Evolutionary conservation across 1,284 basidiomycete genomes (phyloP).

Genomic region (Termitomyces sp.): DNA sequence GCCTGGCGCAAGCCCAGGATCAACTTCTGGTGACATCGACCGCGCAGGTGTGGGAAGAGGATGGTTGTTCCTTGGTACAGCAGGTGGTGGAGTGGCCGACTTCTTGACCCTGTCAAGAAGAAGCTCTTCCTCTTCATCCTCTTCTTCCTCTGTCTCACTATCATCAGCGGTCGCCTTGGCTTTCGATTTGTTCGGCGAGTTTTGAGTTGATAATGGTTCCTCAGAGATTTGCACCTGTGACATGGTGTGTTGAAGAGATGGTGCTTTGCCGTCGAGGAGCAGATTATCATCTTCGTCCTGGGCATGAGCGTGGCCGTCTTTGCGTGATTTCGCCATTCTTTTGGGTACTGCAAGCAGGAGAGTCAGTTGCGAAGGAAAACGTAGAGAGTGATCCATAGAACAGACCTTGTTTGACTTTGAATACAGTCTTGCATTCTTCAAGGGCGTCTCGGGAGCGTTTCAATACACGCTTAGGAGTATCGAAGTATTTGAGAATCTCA

Average conservation of each 20-base stretch:
- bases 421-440: slow-evolving; percentile 56
- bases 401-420: slow-evolving; percentile 74
- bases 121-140: slow-evolving; percentile 27
- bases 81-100: slow-evolving; percentile 18
- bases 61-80: slow-evolving; percentile 18
- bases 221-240: slow-evolving; percentile 18
- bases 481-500: slow-evolving; percentile 78
- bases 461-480: slow-evolving; percentile 66
- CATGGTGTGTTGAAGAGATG: slow-evolving; percentile 25
- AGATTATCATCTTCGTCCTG: slow-evolving; percentile 58
- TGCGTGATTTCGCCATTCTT: slow-evolving; percentile 42
- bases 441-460: slow-evolving; percentile 54
- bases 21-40: slow-evolving; percentile 44
- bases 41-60: slow-evolving; percentile 47
- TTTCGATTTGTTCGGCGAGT: slow-evolving; percentile 22
- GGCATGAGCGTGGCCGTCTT: slow-evolving; percentile 57
- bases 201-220: slow-evolving; percentile 1
- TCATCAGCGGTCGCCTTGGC: slow-evolving; percentile 24
- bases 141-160: slow-evolving; percentile 45
- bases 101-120: slow-evolving; percentile 24
- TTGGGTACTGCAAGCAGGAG: slow-evolving; percentile 48
- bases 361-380: not conserved
- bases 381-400: not conserved
- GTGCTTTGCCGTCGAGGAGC: slow-evolving; percentile 51
- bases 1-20: slow-evolving; percentile 53